These are phyloP conservation scores for Exserohilum turcica DNA, from an alignment of 2,329 filamentous ascomycete genomes.

Conservation along the genomic window DNA sequence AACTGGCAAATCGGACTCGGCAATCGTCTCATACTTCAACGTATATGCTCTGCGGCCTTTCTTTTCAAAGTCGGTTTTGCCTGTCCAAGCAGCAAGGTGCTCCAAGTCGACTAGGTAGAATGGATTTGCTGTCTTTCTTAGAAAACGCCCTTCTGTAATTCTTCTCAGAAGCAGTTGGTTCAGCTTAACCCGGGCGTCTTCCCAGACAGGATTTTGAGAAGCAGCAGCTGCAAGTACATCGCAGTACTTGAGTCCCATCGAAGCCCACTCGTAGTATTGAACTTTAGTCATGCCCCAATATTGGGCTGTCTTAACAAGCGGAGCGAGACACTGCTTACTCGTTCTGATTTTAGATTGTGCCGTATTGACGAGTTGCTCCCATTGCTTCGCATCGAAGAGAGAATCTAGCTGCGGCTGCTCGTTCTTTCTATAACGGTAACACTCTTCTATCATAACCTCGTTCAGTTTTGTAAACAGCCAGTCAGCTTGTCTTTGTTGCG, in stretches of 20 bases:
- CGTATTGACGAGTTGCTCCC: conserved; percentile 15
- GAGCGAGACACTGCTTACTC: conserved; percentile 18
- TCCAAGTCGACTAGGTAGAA: conserved; percentile 13
- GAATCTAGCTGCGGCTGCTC: conserved; percentile 1
- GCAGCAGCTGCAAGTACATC: conserved; percentile 17
- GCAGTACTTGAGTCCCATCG: conserved; percentile 18
- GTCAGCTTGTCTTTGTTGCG: not conserved
- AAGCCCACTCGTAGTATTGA: conserved; percentile 19
- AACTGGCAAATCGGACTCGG: conserved; percentile 13
- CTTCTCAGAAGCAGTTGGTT: conserved; percentile 21
- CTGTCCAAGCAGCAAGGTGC: conserved; percentile 9
- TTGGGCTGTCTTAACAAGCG: conserved; percentile 14
- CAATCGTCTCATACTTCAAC: conserved; percentile 5
- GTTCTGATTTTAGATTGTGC: conserved; percentile 5
- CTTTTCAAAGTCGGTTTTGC: conserved; percentile 10
- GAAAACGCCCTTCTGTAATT: conserved; percentile 10
- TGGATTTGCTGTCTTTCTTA: conserved; percentile 10
- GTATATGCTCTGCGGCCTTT: conserved; percentile 8
- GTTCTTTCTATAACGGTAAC: conserved; percentile 1
- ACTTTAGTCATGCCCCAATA: conserved; percentile 19
- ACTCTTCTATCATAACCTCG: conserved; percentile 6
- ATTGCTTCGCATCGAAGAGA: conserved; percentile 14
- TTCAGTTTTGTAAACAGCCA: not conserved
- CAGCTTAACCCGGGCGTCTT: conserved; percentile 18
- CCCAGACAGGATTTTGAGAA: conserved; percentile 16